phyloP scores from a whole-genome alignment of 73 alveolate genomes.

The Effrenium voratum region DNA sequence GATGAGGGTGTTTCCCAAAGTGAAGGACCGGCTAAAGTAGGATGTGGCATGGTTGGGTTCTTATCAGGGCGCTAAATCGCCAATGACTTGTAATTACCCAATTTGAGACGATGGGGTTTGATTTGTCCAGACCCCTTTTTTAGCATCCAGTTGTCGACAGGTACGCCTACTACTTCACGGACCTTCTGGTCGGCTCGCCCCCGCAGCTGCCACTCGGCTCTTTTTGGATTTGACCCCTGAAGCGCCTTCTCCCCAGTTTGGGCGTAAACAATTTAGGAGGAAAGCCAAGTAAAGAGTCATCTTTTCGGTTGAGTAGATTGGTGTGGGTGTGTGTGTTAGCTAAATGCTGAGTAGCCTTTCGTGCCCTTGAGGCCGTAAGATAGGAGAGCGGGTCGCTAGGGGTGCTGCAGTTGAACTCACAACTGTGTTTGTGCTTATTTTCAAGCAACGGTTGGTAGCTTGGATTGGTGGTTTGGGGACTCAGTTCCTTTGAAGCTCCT shows the following conservation, averaged over 20 bases:
- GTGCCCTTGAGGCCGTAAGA: not conserved
- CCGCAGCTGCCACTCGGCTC: constrained; percentile 33
- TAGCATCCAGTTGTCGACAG: too few species aligned
- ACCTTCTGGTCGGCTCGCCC: constrained; percentile 64
- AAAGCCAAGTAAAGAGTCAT: not conserved
- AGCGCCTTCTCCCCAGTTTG: not conserved
- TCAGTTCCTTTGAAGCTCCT: too few species aligned
- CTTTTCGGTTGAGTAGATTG: not conserved
- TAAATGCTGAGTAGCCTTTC: not conserved
- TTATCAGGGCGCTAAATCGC: too few species aligned
- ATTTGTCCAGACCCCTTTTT: too few species aligned
- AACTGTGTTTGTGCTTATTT: too few species aligned
- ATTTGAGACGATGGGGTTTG: too few species aligned
- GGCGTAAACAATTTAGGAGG: not conserved
- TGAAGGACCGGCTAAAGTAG: too few species aligned
- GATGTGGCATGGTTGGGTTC: too few species aligned
- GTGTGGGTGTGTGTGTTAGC: not conserved
- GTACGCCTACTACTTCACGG: constrained; percentile 87
- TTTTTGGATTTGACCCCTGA: not conserved
- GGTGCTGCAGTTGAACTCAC: not conserved
- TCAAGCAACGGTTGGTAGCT: too few species aligned
- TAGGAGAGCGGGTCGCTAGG: not conserved
- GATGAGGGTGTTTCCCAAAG: too few species aligned
- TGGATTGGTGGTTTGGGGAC: too few species aligned
- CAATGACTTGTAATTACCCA: too few species aligned